Conservation (phyloP, 805 yeast genomes). For the Saturnispora bothae region DNA sequence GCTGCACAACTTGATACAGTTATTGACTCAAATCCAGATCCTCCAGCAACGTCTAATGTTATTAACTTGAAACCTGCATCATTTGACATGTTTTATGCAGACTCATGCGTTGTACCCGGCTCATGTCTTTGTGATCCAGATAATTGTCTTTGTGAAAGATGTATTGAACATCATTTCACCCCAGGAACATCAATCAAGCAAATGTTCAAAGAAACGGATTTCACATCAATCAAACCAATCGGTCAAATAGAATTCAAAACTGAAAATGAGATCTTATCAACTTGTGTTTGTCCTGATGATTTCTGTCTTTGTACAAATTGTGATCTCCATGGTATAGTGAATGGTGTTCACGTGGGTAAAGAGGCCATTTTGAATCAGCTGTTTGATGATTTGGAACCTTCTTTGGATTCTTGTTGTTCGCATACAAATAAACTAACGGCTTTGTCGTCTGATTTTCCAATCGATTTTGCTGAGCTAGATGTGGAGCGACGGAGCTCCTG, state of each 20-base stretch:
- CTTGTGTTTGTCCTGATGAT: constrained; percentile 24
- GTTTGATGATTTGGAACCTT: neutral
- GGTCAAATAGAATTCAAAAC: constrained; percentile 22
- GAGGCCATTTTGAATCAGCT: neutral
- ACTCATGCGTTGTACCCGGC: constrained; percentile 27
- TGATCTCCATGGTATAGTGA: constrained; percentile 24
- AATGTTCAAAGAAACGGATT: neutral
- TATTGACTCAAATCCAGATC: neutral
- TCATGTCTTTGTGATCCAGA: constrained; percentile 26
- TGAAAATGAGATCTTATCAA: constrained; percentile 7
- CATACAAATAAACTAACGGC: too few species aligned
- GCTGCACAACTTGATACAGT: too few species aligned
- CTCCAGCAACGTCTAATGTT: constrained; percentile 1
- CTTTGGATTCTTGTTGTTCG: too few species aligned
- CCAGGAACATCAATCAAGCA: too few species aligned
- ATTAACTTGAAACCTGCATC: too few species aligned
- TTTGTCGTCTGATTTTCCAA: too few species aligned
- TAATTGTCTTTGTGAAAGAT: constrained; percentile 24
- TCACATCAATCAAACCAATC: neutral
- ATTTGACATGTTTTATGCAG: constrained; percentile 25
- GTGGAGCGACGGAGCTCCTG: too few species aligned
- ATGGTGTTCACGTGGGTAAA: constrained; percentile 19
- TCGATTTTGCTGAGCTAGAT: too few species aligned
- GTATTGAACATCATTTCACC: constrained; percentile 23
- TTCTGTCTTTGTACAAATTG: constrained; percentile 28